Conservation (phyloP, 164 flowering plant genomes). For the Magnolia sinica region DNA sequence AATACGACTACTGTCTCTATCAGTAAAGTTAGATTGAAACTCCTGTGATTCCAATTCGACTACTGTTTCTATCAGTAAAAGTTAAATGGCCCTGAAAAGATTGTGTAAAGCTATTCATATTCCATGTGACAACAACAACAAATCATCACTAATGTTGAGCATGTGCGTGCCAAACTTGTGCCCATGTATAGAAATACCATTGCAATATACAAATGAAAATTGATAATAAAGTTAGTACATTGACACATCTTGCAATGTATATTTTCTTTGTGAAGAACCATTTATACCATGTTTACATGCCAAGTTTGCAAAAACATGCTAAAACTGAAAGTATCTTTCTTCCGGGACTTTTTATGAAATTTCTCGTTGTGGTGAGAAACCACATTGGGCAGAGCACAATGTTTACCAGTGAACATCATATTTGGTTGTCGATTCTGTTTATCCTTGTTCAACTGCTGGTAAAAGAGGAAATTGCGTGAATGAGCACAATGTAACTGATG, state of each 20-base stretch:
- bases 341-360: neutral
- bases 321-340: neutral
- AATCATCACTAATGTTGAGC: too few species aligned
- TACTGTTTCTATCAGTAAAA: too few species aligned
- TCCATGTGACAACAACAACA: too few species aligned
- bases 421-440: neutral
- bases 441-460: conserved; percentile 39
- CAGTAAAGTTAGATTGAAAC: too few species aligned
- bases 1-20: too few species aligned
- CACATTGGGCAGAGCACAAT: neutral
- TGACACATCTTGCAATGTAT: neutral
- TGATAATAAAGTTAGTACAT: neutral
- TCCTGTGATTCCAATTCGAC: too few species aligned
- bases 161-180: too few species aligned
- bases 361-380: neutral
- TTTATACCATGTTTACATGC: neutral
- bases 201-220: too few species aligned
- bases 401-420: neutral
- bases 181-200: too few species aligned
- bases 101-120: too few species aligned
- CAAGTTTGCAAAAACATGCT: neutral
- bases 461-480: conserved; percentile 37
- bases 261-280: neutral
- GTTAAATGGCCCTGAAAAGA: too few species aligned
- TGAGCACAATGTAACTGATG: too few species aligned